Conservation (phyloP, 2,329 filamentous ascomycete species). For the Xylaria sp. region DNA sequence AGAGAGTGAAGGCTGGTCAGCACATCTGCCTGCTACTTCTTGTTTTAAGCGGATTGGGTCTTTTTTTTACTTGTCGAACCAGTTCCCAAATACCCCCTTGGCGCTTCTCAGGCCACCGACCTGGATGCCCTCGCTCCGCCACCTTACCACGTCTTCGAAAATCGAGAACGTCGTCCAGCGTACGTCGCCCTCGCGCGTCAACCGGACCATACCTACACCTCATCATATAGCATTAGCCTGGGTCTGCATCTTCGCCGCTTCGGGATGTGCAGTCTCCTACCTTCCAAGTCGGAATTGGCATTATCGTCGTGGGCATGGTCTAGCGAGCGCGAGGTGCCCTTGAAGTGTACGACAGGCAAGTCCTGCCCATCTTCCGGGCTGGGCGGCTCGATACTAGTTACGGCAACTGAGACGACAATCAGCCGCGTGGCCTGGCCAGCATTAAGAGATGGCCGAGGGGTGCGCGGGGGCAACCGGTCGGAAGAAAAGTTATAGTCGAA, state of each 20-base stretch:
- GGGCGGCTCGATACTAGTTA: conserved; percentile 63
- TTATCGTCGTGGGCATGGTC: conserved; percentile 70
- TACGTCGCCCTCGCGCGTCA: conserved; percentile 72
- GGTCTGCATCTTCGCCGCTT: not conserved
- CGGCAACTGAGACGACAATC: conserved; percentile 68
- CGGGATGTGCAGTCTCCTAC: conserved; percentile 45
- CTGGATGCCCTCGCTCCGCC: conserved; percentile 78
- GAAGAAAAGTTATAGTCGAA: conserved; percentile 71
- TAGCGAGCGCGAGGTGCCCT: conserved; percentile 62
- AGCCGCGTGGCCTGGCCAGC: conserved; percentile 70
- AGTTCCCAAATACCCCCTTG: conserved; percentile 72
- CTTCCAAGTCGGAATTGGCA: conserved; percentile 66
- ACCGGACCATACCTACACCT: conserved; percentile 58
- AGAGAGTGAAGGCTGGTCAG: not conserved
- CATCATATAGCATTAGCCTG: conserved; percentile 13
- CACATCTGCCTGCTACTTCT: too few species aligned
- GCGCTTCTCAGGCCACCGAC: conserved; percentile 67
- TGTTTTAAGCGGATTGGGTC: conserved; percentile 2
- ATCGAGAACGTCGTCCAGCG: conserved; percentile 74
- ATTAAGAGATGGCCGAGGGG: conserved; percentile 56
- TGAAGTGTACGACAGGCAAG: conserved; percentile 69
- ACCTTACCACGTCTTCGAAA: conserved; percentile 66
- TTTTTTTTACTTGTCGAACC: conserved; percentile 69
- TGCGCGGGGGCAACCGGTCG: conserved; percentile 43
- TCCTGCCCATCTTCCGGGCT: conserved; percentile 59